Percentiles rank a stretch among this genome's conserved stretches.
phyloP scores from a whole-genome alignment of 2,329 filamentous ascomycete genomes.

The Graphilbum ipis-grandicollis region DNA sequence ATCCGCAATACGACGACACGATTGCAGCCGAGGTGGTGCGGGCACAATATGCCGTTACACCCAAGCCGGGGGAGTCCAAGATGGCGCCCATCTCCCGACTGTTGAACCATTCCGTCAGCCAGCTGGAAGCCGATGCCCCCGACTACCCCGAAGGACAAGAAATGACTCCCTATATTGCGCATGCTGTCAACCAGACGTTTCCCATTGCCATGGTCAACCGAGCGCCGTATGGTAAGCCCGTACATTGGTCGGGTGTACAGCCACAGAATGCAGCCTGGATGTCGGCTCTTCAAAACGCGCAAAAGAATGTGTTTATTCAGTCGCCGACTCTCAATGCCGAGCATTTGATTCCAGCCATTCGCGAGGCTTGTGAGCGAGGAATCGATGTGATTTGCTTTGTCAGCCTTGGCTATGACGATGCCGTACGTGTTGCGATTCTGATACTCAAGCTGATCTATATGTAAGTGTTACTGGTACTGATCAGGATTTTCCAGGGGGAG shows the following conservation, averaged over 20 bases:
- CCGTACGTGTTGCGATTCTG: constrained; percentile 28
- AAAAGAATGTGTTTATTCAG: constrained; percentile 54
- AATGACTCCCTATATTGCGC: constrained; percentile 50
- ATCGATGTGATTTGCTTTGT: constrained; percentile 53
- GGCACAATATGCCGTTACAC: constrained; percentile 38
- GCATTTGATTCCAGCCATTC: constrained; percentile 44
- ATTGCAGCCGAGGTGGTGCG: constrained; percentile 43
- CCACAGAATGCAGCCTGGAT: constrained; percentile 66
- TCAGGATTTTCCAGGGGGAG: constrained; percentile 46
- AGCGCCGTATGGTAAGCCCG: constrained; percentile 46
- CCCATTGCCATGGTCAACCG: constrained; percentile 59
- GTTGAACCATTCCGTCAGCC: constrained; percentile 44
- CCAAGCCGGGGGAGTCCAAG: constrained; percentile 31
- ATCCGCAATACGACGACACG: constrained; percentile 46
- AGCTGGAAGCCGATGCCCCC: constrained; percentile 32
- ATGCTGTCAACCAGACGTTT: constrained; percentile 34
- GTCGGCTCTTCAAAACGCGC: constrained; percentile 48
- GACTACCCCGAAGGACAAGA: constrained; percentile 31
- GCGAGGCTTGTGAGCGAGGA: constrained; percentile 47
- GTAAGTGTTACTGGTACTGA: background rate
- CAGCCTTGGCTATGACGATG: constrained; percentile 65
- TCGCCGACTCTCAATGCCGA: constrained; percentile 61
- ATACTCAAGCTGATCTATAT: background rate
- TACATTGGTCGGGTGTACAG: constrained; percentile 39
- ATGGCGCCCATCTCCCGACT: constrained; percentile 45